Evolutionary conservation across 352 stramenopile species (phyloP), one percentile per base, ranked within the genome.

Genomic region (Phytopythium chamaehyphon): DNA sequence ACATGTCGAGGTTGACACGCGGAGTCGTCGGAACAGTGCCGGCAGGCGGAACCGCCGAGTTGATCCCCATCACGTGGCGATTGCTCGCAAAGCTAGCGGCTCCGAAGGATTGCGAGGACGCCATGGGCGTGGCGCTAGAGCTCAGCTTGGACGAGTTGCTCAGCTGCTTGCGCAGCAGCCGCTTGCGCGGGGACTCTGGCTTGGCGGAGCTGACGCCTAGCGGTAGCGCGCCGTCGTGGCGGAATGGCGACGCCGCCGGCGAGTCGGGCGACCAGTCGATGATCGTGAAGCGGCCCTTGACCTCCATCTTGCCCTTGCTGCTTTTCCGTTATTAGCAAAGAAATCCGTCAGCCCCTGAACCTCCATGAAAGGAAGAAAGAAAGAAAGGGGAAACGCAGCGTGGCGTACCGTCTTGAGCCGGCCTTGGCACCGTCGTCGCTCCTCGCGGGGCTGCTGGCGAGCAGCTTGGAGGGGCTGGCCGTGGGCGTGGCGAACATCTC

Each of bases 201-300:
- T 43, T 44, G 19, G 21, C n/a, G 3, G 48, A 19, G 12, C 26
- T 14, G 11, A 37, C 40, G 39, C 19, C 40, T 6, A 47, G 58
- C 37, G 28, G 28, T 9, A 33, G 28, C 28, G 28, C 28, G 28
- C 28, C 5, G 28, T 55, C 56, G 24, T 36, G 26, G 23, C 15
- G 47, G 26, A 23, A 55, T 1, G 65, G 47, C 22, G 61, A 61
- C 28, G 55, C 36, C 40, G 69, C 54, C 5, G 73, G 64, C 5
- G 75, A 85, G 44, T 88, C 78, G 0, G 81, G 76, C 9, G 81
- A 89, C 58, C 88, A 40, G 51, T 91, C 81, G 15, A 83, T 91
- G 66, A 91, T 91, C 18, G 78, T 91, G 43, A 91, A 91, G n/a
- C 81, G 66, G 16, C 81, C 81, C 60, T 70, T 76, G 15, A 89